Evolutionary conservation across 1,284 basidiomycete genomes (phyloP).

Genomic region (Meripilus lineatus): DNA sequence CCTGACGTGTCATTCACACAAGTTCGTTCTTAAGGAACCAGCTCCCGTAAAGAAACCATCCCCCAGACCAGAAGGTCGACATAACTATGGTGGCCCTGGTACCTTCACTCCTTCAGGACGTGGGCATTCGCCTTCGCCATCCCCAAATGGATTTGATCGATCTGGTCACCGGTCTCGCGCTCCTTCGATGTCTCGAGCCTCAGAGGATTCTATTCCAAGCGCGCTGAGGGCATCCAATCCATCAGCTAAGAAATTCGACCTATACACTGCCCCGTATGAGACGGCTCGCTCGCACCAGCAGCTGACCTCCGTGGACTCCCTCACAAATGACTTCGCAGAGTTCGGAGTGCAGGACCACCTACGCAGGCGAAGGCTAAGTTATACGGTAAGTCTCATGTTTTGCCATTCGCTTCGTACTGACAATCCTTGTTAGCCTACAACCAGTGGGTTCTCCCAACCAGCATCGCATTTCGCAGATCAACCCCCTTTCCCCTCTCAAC

Average conservation of each 20-base stretch:
- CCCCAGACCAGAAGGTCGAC: slow-evolving; percentile 48
- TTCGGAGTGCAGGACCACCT: slow-evolving; percentile 48
- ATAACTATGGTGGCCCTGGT: slow-evolving; percentile 72
- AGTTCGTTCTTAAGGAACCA: slow-evolving; percentile 47
- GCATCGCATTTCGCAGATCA: slow-evolving; percentile 32
- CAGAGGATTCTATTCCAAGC: slow-evolving; percentile 54
- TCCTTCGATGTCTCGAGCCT: slow-evolving; percentile 35
- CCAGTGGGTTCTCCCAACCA: slow-evolving; percentile 32
- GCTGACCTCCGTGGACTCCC: slow-evolving; percentile 40
- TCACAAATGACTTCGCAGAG: slow-evolving; percentile 62
- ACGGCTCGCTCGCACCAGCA: slow-evolving; percentile 23
- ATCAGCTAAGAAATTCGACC: slow-evolving; percentile 51
- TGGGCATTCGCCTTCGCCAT: neutral
- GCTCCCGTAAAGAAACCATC: slow-evolving; percentile 63
- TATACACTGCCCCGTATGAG: slow-evolving; percentile 74
- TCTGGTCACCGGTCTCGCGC: slow-evolving; percentile 18
- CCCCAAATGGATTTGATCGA: neutral
- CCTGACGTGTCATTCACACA: neutral
- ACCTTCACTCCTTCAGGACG: slow-evolving; percentile 58
- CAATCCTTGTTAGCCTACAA: slow-evolving; percentile 29
- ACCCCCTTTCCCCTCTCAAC: slow-evolving; percentile 21
- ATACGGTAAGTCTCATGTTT: slow-evolving; percentile 46
- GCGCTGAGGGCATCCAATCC: slow-evolving; percentile 56
- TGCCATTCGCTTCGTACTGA: slow-evolving; percentile 3
- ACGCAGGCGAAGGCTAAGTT: slow-evolving; percentile 49